These are phyloP conservation scores for Coemansia sp. DNA, from an alignment of 192 early-diverging fungal species.

Conservation along the genomic window DNA sequence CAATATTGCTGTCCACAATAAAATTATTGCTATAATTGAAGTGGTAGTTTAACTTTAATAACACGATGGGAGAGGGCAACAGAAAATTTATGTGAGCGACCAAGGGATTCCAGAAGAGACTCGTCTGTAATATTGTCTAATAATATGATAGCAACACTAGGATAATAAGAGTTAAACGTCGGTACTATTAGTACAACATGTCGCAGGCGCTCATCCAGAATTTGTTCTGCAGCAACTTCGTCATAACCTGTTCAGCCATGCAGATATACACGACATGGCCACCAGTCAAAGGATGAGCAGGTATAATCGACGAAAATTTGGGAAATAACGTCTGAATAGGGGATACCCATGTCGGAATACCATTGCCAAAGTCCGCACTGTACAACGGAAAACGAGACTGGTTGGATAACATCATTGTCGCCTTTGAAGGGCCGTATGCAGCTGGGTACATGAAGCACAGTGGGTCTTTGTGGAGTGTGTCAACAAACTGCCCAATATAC, in stretches of 20 bases:
- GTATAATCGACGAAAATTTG: not conserved
- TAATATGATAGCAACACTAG: too few species aligned
- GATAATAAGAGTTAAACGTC: too few species aligned
- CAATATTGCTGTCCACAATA: too few species aligned
- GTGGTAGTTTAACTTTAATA: too few species aligned
- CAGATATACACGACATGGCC: conserved; percentile 17
- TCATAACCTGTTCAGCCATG: not conserved
- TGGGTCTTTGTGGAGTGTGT: not conserved
- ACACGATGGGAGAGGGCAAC: too few species aligned
- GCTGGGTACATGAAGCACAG: conserved; percentile 8
- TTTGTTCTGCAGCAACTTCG: not conserved
- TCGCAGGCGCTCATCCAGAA: conserved; percentile 6
- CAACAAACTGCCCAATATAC: conserved; percentile 5
- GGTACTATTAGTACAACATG: not conserved
- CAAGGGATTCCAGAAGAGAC: too few species aligned
- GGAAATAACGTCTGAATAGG: not conserved
- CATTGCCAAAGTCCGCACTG: conserved; percentile 29
- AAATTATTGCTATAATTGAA: too few species aligned
- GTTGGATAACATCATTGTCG: conserved; percentile 18
- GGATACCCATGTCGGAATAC: conserved; percentile 20
- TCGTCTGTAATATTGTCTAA: too few species aligned
- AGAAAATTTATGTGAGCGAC: too few species aligned
- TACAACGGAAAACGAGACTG: conserved; percentile 27
- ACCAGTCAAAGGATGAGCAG: not conserved
- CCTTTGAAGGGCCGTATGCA: conserved; percentile 4